Conservation (phyloP, 2,329 filamentous ascomycete species). For the Ilyonectria destructans region DNA sequence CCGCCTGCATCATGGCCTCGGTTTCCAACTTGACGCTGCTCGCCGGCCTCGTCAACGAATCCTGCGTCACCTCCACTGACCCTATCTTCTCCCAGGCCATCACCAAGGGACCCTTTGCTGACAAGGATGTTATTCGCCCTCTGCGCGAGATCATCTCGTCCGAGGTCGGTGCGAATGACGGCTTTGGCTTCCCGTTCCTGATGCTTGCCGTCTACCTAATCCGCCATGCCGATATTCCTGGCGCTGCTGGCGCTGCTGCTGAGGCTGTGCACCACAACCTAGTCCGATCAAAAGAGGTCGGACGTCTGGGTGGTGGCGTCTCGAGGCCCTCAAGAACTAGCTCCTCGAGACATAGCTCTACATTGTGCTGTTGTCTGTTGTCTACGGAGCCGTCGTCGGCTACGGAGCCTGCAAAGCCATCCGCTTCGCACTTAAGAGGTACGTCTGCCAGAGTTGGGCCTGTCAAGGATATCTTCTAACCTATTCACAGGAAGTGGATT, state of each 20-base stretch:
- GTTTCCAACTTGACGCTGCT: constrained; percentile 70
- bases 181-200: constrained; percentile 75
- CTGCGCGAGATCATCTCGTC: constrained; percentile 75
- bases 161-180: constrained; percentile 75
- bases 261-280: constrained; percentile 5
- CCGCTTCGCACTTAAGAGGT: constrained; percentile 59
- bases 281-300: constrained; percentile 56
- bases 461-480: too few species aligned
- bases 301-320: constrained; percentile 67
- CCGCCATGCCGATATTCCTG: constrained; percentile 64
- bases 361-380: constrained; percentile 68
- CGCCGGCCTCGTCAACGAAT: constrained; percentile 71
- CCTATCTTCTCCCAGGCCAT: constrained; percentile 75
- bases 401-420: constrained; percentile 64
- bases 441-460: constrained; percentile 8
- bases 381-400: constrained; percentile 69
- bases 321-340: constrained; percentile 70
- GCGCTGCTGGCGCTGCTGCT: not conserved
- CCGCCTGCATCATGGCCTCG: constrained; percentile 68
- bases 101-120: constrained; percentile 73
- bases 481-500: constrained; percentile 61
- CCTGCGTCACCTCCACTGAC: constrained; percentile 75
- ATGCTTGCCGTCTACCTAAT: constrained; percentile 72
- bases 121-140: constrained; percentile 72
- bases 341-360: constrained; percentile 74